phyloP scores from a whole-genome alignment of 2,329 filamentous ascomycete genomes.

The Diaporthe aspalathi region DNA sequence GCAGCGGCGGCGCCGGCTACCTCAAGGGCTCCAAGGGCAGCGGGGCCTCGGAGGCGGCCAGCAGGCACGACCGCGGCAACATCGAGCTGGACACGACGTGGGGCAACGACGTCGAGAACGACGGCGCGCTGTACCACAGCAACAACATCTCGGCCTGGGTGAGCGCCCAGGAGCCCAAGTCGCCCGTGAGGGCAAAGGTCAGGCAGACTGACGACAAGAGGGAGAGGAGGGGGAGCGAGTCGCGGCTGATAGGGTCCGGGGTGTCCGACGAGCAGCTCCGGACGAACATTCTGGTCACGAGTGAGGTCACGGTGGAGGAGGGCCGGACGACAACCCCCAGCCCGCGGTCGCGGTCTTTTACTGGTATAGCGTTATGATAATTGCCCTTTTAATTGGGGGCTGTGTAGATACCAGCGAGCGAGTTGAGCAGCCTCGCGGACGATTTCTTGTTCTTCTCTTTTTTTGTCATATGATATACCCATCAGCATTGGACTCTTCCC shows the following conservation, averaged over 20 bases:
- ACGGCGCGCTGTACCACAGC: slow-evolving; percentile 28
- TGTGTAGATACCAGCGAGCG: neutral
- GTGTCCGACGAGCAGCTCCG: slow-evolving; percentile 21
- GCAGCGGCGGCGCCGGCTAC: neutral
- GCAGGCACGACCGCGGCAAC: neutral
- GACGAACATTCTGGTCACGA: slow-evolving; percentile 13
- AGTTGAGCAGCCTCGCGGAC: neutral
- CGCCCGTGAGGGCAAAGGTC: slow-evolving; percentile 5
- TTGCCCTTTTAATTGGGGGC: neutral
- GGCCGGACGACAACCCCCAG: slow-evolving; percentile 16
- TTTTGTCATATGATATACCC: neutral
- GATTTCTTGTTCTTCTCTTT: too few relatives aligned
- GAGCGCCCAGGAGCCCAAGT: slow-evolving; percentile 24
- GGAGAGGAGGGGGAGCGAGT: slow-evolving; percentile 4
- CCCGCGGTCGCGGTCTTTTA: slow-evolving; percentile 10
- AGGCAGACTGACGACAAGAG: neutral
- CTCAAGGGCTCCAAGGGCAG: slow-evolving; percentile 15
- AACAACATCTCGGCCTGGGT: slow-evolving; percentile 37
- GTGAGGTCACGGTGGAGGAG: slow-evolving; percentile 19
- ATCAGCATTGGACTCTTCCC: neutral
- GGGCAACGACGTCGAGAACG: slow-evolving; percentile 27
- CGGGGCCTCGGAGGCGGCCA: slow-evolving; percentile 7
- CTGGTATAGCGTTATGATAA: slow-evolving; percentile 13
- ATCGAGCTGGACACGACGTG: slow-evolving; percentile 31
- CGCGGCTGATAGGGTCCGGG: slow-evolving; percentile 3